Conservation (phyloP, 106 monocot species). For the Xerophyta viscosa region DNA sequence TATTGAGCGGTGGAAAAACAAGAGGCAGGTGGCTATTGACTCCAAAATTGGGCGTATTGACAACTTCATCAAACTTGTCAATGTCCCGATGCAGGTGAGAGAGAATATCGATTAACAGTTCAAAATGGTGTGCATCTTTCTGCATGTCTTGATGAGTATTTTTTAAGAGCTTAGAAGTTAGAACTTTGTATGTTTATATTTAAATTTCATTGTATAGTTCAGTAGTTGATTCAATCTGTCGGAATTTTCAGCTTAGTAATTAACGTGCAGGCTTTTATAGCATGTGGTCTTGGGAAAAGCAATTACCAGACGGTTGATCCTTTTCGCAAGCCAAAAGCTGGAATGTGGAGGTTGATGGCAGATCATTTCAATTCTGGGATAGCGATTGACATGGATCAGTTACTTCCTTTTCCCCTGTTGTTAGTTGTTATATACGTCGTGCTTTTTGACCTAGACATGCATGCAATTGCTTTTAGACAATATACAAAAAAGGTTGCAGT, state of each 20-base stretch:
- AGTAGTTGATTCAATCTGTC: too few species aligned
- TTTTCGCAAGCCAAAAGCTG: slow-evolving; percentile 78
- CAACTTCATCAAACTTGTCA: slow-evolving; percentile 67
- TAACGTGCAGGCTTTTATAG: slow-evolving; percentile 75
- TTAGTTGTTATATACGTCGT: too few species aligned
- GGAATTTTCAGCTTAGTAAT: not conserved
- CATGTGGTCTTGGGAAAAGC: slow-evolving; percentile 63
- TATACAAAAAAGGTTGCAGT: too few species aligned
- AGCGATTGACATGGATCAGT: slow-evolving; percentile 70
- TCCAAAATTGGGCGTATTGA: slow-evolving; percentile 90
- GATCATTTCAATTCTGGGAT: slow-evolving; percentile 86
- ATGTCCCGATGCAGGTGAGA: slow-evolving; percentile 83
- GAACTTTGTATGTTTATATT: too few species aligned
- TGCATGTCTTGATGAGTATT: too few species aligned
- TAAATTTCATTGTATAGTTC: too few species aligned
- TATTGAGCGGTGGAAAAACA: slow-evolving; percentile 96
- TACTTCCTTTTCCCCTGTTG: slow-evolving; percentile 13
- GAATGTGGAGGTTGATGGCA: slow-evolving; percentile 83
- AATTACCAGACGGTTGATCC: slow-evolving; percentile 45
- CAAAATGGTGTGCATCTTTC: too few species aligned
- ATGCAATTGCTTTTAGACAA: too few species aligned
- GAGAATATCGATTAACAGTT: too few species aligned
- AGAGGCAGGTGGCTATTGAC: slow-evolving; percentile 82
- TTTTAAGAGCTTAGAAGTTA: too few species aligned
- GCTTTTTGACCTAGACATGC: too few species aligned